These are phyloP conservation scores for Nyssa sinensis DNA, from an alignment of 148 eudicot species.

Conservation along the genomic window DNA sequence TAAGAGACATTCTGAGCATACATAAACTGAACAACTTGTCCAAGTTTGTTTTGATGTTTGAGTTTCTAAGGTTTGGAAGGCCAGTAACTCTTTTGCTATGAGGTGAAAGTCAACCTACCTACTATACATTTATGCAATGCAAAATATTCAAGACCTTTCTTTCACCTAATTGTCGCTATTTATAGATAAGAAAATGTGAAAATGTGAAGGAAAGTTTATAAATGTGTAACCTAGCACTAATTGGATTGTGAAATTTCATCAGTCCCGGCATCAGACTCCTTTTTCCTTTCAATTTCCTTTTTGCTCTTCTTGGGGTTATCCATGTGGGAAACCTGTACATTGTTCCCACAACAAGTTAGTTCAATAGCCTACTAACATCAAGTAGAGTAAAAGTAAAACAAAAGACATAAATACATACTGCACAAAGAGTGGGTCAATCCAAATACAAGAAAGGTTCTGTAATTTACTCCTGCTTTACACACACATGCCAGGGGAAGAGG, in stretches of 20 bases:
- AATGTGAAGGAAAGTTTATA: not conserved
- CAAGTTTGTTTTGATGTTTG: too few relatives aligned
- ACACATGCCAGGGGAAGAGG: too few relatives aligned
- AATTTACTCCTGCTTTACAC: not conserved
- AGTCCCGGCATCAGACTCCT: conserved; percentile 19
- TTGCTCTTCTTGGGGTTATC: conserved; percentile 39
- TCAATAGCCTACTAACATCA: not conserved
- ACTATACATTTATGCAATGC: too few relatives aligned
- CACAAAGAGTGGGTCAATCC: conserved; percentile 5
- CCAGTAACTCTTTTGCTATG: too few relatives aligned
- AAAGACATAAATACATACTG: conserved; percentile 9
- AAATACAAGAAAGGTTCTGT: not conserved
- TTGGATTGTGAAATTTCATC: not conserved
- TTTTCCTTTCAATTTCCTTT: conserved; percentile 19
- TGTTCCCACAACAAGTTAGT: not conserved
- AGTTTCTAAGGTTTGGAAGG: too few relatives aligned
- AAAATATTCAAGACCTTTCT: not conserved
- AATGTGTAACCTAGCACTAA: not conserved
- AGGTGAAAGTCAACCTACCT: too few relatives aligned
- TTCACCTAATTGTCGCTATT: not conserved
- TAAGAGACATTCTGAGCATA: too few relatives aligned
- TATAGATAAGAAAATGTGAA: not conserved
- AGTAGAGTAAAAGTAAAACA: not conserved
- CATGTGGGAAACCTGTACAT: conserved; percentile 50
- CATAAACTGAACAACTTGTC: too few relatives aligned